A percentile compares a stretch with the other conserved stretches of the same genome.
These are phyloP conservation scores for Agaricales sp. DNA, from an alignment of 1,284 basidiomycete genomes.

Conservation along the genomic window DNA sequence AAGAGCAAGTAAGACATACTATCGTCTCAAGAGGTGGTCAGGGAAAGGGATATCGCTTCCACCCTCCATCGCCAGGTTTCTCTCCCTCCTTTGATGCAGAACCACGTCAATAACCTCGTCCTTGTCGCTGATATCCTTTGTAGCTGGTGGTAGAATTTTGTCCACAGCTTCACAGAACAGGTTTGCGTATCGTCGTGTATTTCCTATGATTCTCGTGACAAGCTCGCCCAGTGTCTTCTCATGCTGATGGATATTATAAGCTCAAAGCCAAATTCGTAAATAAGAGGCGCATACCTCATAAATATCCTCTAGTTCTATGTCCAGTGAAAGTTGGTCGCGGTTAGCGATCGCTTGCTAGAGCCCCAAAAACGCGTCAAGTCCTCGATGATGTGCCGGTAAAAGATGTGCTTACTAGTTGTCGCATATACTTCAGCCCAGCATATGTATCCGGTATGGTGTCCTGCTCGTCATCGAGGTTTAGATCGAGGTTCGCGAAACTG, in stretches of 20 bases:
- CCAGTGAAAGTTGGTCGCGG: slow-evolving; percentile 79
- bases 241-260: slow-evolving; percentile 28
- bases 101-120: slow-evolving; percentile 95
- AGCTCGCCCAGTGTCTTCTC: slow-evolving; percentile 61
- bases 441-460: slow-evolving; percentile 28
- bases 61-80: slow-evolving; percentile 72
- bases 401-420: slow-evolving; percentile 62
- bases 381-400: too few relatives aligned
- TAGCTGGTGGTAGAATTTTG: slow-evolving; percentile 76
- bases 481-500: slow-evolving; percentile 61
- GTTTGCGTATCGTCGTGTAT: slow-evolving; percentile 85
- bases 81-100: slow-evolving; percentile 83
- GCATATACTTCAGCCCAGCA: slow-evolving; percentile 73
- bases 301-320: slow-evolving; percentile 78
- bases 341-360: slow-evolving; percentile 90
- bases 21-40: slow-evolving; percentile 84
- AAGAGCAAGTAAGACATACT: slow-evolving; percentile 48
- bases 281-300: slow-evolving; percentile 41
- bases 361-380: slow-evolving; percentile 23
- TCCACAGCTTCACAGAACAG: slow-evolving; percentile 92
- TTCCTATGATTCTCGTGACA: slow-evolving; percentile 68
- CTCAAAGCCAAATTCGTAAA: slow-evolving; percentile 5
- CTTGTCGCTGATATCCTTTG: slow-evolving; percentile 79
- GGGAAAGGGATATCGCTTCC: slow-evolving; percentile 67
- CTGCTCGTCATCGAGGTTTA: slow-evolving; percentile 47